Base-by-base conservation (phyloP, 352 stramenopile genomes). In the Phytophthora sansomeana region DNA sequence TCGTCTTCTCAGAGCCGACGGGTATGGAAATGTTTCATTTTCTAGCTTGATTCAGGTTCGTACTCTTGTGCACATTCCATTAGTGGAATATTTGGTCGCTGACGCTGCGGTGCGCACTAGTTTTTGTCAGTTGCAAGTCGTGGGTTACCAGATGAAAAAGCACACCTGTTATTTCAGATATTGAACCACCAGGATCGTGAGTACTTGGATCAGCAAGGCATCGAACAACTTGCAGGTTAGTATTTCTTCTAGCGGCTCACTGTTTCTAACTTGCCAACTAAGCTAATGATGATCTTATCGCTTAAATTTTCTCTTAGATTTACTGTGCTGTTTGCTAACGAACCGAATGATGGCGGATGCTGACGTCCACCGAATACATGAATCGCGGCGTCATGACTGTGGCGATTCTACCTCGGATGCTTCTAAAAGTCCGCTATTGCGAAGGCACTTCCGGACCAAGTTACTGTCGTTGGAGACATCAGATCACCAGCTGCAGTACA, bases 11-110 rank as follows among this genome's bases (percentile, higher is more conserved):
- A 77, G 72, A 11, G 78, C 77, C 7, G 84, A 93, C 36, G 79
- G 75, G 0, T 87, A 81, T 29, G 84, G 82, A 6, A 89, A 91
- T 56, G 52, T 88, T 29, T 89, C 81, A 6, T 91, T 87, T 56
- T 81, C 67, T 19, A 85, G 63, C 16, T 75, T 93, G 17, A 63
- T 85, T n/a, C 73, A 90, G 70, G 84, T 93, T 64, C 11, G 55
- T 50, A 9, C 33, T 63, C 30, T 10, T 3, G 2, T 24, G 21
- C 21, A 24, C 21, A 24, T 24, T 24, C 21, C 21, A 24, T 24
- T 24, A 24, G 1, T 24, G 21, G 21, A 24, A 3, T 24, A 24
- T 24, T 24, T 24, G 21, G n/a, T 26, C 26, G 39, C 36, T 43
- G 6, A 46, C 39, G 26, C 16, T 26, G 17, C 14, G 39, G 5